These are phyloP conservation scores for Tulasnella sp. DNA, from an alignment of 768 basidiomycete species.

Conservation along the genomic window DNA sequence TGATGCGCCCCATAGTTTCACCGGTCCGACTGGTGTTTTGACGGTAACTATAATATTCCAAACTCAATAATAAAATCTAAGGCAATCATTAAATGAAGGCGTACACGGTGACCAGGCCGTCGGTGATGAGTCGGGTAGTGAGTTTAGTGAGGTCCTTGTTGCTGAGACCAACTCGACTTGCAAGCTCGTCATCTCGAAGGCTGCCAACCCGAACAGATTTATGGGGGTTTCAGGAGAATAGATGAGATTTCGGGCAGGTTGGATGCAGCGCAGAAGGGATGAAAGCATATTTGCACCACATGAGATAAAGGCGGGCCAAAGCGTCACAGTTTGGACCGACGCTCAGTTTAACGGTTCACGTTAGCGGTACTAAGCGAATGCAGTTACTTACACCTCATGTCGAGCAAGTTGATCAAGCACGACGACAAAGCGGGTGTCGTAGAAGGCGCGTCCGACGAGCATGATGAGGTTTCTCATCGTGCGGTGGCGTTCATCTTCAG, in stretches of 20 bases:
- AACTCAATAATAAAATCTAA: background rate
- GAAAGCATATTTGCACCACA: conserved; percentile 25
- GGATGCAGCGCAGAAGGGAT: background rate
- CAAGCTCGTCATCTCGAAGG: conserved; percentile 88
- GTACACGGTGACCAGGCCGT: conserved; percentile 70
- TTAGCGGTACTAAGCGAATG: conserved; percentile 15
- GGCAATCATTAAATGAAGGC: background rate
- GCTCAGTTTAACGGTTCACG: conserved; percentile 23
- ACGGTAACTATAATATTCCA: background rate
- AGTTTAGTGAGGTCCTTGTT: conserved; percentile 85
- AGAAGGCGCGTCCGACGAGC: conserved; percentile 88
- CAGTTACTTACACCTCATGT: conserved; percentile 79
- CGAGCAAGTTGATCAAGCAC: conserved; percentile 90
- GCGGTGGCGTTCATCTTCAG: background rate
- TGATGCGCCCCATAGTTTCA: background rate
- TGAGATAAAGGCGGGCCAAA: conserved; percentile 23
- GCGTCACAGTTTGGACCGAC: conserved; percentile 12
- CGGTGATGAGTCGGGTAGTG: conserved; percentile 71
- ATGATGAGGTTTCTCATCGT: conserved; percentile 81
- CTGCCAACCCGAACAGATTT: conserved; percentile 35
- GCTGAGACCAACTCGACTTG: conserved; percentile 82
- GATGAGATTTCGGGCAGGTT: background rate
- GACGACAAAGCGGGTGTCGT: conserved; percentile 85
- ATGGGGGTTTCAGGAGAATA: conserved; percentile 12
- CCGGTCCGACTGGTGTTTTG: conserved; percentile 7